Evolutionary conservation across 805 yeast species (phyloP).

Genomic region (Candida rishiriensis): DNA sequence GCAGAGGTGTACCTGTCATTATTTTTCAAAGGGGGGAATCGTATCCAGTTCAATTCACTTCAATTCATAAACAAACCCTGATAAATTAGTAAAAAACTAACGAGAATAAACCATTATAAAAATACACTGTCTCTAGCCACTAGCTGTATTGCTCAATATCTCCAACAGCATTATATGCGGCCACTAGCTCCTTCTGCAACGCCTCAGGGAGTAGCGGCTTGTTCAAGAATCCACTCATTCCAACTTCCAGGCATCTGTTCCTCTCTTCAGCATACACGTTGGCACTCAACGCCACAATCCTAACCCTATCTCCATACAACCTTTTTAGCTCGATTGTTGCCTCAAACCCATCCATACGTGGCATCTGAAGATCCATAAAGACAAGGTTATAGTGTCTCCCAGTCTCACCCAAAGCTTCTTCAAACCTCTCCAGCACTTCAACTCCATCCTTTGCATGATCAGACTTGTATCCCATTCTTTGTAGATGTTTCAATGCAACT

Average conservation of each 20-base stretch:
- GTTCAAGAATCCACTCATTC: slow-evolving; percentile 50
- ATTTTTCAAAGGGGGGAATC: too few relatives aligned
- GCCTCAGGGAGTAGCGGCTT: slow-evolving; percentile 49
- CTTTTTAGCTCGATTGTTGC: slow-evolving; percentile 38
- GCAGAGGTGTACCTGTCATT: too few relatives aligned
- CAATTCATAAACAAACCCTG: too few relatives aligned
- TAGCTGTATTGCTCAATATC: not conserved
- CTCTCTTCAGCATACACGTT: slow-evolving; percentile 53
- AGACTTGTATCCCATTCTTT: slow-evolving; percentile 45
- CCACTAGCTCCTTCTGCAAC: slow-evolving; percentile 33
- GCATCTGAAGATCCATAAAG: slow-evolving; percentile 46
- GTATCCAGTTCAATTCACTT: too few relatives aligned
- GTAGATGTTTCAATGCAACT: slow-evolving; percentile 46
- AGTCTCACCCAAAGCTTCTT: slow-evolving; percentile 16
- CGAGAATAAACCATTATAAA: not conserved
- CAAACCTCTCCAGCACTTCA: slow-evolving; percentile 36
- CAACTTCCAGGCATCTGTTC: slow-evolving; percentile 40
- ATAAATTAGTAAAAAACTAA: too few relatives aligned
- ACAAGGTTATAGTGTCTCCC: slow-evolving; percentile 44
- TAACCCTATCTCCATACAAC: slow-evolving; percentile 26
- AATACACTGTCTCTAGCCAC: not conserved
- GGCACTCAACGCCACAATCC: slow-evolving; percentile 45
- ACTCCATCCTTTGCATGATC: slow-evolving; percentile 51
- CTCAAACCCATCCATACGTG: slow-evolving; percentile 45
- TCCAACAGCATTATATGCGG: slow-evolving; percentile 1